A percentile compares a stretch with the other conserved stretches of the same genome.
phyloP scores from a whole-genome alignment of 192 early-diverging fungal genomes.

The Backusella tarrabulga region DNA sequence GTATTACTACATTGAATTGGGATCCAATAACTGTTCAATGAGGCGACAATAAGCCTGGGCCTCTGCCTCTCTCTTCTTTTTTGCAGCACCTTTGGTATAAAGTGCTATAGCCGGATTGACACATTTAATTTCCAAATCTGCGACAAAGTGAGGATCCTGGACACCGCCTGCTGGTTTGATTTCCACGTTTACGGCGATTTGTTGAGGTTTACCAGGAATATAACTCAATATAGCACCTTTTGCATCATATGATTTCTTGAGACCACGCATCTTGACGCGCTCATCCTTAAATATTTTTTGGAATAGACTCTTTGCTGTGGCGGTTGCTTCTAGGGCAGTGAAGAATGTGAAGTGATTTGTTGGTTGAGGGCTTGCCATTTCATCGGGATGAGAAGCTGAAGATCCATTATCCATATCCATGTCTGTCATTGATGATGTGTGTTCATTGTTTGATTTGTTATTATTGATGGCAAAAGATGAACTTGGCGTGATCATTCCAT shows the following conservation, averaged over 20 bases:
- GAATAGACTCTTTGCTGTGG: not conserved
- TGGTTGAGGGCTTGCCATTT: not conserved
- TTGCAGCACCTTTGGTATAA: not conserved
- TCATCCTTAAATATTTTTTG: constrained; percentile 1
- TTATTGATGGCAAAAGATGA: not conserved
- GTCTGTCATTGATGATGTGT: not conserved
- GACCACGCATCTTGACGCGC: not conserved
- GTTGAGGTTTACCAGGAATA: not conserved
- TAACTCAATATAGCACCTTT: not conserved
- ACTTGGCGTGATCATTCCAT: not conserved
- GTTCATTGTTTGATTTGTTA: not conserved
- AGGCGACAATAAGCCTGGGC: not conserved
- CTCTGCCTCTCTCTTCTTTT: not conserved
- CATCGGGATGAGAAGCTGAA: not conserved
- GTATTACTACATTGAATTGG: not conserved
- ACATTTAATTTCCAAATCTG: not conserved
- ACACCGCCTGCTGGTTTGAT: not conserved
- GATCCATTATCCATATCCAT: not conserved
- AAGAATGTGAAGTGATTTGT: not conserved
- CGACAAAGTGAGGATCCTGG: constrained; percentile 1
- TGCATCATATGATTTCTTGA: constrained; percentile 3
- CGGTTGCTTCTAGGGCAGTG: not conserved
- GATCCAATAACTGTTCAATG: not conserved
- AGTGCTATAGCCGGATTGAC: not conserved
- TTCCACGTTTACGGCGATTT: not conserved